Conservation (phyloP, 2,329 filamentous ascomycete species). For the Paraphaeosphaeria sporulosa region DNA sequence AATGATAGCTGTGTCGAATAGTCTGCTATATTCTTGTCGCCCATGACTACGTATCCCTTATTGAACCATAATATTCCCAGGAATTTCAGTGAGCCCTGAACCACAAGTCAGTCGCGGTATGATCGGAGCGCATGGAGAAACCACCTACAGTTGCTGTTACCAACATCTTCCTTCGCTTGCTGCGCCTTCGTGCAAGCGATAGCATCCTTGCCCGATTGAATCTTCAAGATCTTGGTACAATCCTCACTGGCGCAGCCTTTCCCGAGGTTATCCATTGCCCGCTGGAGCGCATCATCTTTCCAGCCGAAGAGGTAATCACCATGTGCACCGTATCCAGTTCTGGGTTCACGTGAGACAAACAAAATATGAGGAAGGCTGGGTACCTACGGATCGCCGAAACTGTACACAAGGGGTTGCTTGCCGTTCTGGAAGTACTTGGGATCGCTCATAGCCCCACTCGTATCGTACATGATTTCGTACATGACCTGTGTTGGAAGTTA, state of each 20-base stretch:
- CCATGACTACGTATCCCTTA: neutral
- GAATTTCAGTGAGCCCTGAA: constrained; percentile 25
- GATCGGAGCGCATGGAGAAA: neutral
- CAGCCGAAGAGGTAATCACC: constrained; percentile 34
- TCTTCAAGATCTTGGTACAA: constrained; percentile 25
- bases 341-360: constrained; percentile 14
- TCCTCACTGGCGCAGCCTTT: constrained; percentile 27
- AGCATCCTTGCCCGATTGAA: constrained; percentile 28
- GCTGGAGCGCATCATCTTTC: constrained; percentile 29
- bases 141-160: constrained; percentile 24
- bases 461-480: constrained; percentile 57
- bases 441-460: constrained; percentile 30
- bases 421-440: constrained; percentile 29
- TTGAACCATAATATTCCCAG: constrained; percentile 12
- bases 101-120: neutral
- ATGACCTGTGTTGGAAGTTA: constrained; percentile 56
- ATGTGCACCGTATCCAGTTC: constrained; percentile 32
- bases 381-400: constrained; percentile 51
- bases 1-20: neutral
- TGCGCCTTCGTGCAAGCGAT: constrained; percentile 31
- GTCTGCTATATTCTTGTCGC: neutral
- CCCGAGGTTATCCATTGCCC: constrained; percentile 28
- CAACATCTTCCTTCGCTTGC: constrained; percentile 30
- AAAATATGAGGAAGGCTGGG: neutral
- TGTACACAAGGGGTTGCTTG: constrained; percentile 41